These are phyloP conservation scores for Dendrobium huoshanense DNA, from an alignment of 106 monocot genomes.

Conservation along the genomic window DNA sequence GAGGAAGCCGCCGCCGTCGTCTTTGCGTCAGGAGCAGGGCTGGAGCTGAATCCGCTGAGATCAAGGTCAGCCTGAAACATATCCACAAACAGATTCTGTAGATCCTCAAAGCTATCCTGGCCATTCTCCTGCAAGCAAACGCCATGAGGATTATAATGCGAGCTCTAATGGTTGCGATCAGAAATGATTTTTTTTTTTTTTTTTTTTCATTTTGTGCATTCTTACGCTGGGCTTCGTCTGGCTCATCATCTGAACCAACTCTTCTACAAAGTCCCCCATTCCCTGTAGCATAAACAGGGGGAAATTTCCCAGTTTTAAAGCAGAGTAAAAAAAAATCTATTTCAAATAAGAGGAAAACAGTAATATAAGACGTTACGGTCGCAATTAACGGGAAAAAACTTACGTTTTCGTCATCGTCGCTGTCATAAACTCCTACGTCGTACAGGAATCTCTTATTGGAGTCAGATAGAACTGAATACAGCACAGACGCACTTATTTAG, in stretches of 20 bases:
- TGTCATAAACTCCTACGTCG: conserved; percentile 66
- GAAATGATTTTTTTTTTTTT: background rate
- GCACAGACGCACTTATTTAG: background rate
- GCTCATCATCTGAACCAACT: conserved; percentile 88
- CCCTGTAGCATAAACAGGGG: conserved; percentile 24
- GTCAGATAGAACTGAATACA: conserved; percentile 73
- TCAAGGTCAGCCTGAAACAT: conserved; percentile 63
- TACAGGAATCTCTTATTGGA: conserved; percentile 87
- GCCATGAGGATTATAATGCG: background rate
- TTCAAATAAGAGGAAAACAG: background rate
- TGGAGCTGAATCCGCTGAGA: conserved; percentile 2
- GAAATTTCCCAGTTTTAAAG: background rate
- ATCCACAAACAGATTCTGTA: conserved; percentile 74
- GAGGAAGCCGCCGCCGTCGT: background rate
- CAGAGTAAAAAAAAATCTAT: background rate
- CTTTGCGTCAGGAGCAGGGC: background rate
- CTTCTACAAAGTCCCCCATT: conserved; percentile 76
- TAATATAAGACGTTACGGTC: background rate
- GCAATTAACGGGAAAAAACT: background rate
- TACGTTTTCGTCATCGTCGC: conserved; percentile 52
- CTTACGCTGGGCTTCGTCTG: conserved; percentile 51
- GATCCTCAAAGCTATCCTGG: conserved; percentile 68
- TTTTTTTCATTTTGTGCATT: background rate
- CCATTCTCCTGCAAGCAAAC: conserved; percentile 20
- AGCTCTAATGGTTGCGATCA: background rate